Evolutionary conservation across 495 filamentous ascomycete species (phyloP).

Genomic region (Bathelium albidoporum): DNA sequence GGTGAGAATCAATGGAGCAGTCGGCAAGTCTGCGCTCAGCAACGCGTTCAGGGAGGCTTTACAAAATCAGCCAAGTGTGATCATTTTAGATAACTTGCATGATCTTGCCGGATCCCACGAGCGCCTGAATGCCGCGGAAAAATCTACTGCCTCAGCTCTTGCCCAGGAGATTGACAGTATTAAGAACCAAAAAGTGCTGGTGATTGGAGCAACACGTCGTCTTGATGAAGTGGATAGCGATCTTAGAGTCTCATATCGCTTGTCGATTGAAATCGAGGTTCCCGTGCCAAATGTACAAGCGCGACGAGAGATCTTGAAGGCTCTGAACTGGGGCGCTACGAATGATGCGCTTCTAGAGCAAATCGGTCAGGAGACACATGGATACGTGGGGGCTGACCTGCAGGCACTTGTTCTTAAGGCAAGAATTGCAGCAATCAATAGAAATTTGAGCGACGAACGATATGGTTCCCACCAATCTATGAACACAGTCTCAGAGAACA

Average conservation of each 20-base stretch:
- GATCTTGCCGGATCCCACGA: constrained; percentile 54
- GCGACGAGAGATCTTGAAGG: constrained; percentile 63
- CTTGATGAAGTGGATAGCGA: constrained; percentile 64
- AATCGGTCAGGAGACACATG: constrained; percentile 53
- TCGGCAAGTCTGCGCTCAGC: constrained; percentile 45
- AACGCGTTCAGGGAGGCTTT: constrained; percentile 63
- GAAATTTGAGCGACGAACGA: neutral
- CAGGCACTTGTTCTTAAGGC: constrained; percentile 37
- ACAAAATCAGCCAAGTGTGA: constrained; percentile 62
- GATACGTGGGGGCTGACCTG: constrained; percentile 58
- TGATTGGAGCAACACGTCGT: constrained; percentile 64
- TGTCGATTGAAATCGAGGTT: constrained; percentile 65
- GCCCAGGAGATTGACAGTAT: constrained; percentile 35
- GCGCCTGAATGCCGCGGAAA: constrained; percentile 15
- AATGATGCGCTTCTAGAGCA: constrained; percentile 18
- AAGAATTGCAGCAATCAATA: neutral
- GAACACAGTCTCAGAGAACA: neutral
- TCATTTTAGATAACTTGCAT: constrained; percentile 77
- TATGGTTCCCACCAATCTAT: constrained; percentile 8
- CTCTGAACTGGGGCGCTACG: constrained; percentile 37
- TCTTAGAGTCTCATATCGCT: constrained; percentile 54
- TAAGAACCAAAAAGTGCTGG: constrained; percentile 42
- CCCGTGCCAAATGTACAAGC: constrained; percentile 65
- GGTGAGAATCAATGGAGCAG: constrained; percentile 41
- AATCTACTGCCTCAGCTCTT: constrained; percentile 30